phyloP scores from a whole-genome alignment of 495 filamentous ascomycete genomes.

The Aspergillus cristatus region DNA sequence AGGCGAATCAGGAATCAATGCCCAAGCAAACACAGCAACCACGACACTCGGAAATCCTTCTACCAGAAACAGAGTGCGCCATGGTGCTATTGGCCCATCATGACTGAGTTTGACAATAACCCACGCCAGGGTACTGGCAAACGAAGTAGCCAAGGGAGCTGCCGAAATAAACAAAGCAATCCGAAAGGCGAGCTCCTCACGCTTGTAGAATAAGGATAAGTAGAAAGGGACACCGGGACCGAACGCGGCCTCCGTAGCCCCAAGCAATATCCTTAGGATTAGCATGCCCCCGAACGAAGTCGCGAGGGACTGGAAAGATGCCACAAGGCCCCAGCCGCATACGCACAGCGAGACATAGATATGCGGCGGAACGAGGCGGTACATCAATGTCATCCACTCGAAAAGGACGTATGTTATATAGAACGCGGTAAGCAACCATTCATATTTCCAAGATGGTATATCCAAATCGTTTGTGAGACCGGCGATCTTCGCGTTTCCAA shows the following conservation, averaged over 20 bases:
- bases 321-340: constrained; percentile 47
- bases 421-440: constrained; percentile 58
- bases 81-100: constrained; percentile 44
- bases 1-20: constrained; percentile 45
- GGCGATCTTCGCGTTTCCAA: constrained; percentile 70
- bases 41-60: constrained; percentile 55
- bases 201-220: constrained; percentile 51
- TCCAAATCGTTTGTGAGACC: constrained; percentile 59
- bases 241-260: constrained; percentile 54
- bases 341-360: constrained; percentile 46
- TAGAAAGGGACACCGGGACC: constrained; percentile 55
- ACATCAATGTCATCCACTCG: constrained; percentile 62
- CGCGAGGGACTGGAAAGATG: constrained; percentile 61
- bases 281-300: constrained; percentile 41
- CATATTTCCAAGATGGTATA: constrained; percentile 47
- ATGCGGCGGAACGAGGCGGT: constrained; percentile 46
- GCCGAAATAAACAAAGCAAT: constrained; percentile 55
- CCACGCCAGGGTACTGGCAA: constrained; percentile 59
- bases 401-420: constrained; percentile 69
- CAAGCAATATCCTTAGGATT: constrained; percentile 41
- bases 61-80: constrained; percentile 51
- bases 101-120: constrained; percentile 42
- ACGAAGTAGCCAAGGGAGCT: constrained; percentile 55
- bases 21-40: constrained; percentile 45
- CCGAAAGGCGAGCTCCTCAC: constrained; percentile 52